Evolutionary conservation across 768 basidiomycete species (phyloP).

Genomic region (Russula foetens): DNA sequence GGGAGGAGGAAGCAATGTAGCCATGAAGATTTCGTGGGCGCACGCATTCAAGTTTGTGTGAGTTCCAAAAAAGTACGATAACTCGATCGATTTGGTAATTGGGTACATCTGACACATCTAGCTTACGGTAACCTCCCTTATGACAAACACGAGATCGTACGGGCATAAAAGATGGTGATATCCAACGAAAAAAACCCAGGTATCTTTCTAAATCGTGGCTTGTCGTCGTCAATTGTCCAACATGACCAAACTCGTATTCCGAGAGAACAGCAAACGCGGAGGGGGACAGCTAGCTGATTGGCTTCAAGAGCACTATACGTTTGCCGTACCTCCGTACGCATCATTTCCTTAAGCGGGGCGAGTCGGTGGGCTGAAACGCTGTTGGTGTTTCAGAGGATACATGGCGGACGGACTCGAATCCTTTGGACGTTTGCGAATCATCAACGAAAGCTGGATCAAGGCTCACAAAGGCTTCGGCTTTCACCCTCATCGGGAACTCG

Average conservation of each 20-base stretch:
- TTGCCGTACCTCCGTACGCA: slow-evolving; percentile 57
- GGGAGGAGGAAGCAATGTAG: slow-evolving; percentile 78
- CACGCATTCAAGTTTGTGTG: neutral
- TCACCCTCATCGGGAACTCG: slow-evolving; percentile 76
- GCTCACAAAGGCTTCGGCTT: slow-evolving; percentile 76
- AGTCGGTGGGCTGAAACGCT: neutral
- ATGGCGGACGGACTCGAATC: slow-evolving; percentile 45
- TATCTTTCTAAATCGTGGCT: neutral
- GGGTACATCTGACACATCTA: neutral
- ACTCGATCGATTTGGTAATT: neutral
- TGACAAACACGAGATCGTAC: neutral
- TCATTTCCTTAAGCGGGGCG: too few species aligned
- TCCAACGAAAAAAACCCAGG: too few species aligned
- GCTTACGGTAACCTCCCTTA: neutral
- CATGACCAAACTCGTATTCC: slow-evolving; percentile 12
- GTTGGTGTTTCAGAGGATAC: slow-evolving; percentile 34
- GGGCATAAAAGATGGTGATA: neutral
- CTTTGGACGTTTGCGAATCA: slow-evolving; percentile 75
- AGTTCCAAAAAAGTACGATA: neutral
- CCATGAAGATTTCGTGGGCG: slow-evolving; percentile 40
- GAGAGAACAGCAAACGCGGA: slow-evolving; percentile 14
- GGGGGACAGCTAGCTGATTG: slow-evolving; percentile 32
- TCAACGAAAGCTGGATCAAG: slow-evolving; percentile 89
- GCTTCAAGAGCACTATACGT: slow-evolving; percentile 60
- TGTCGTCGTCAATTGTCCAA: neutral